phyloP scores from a whole-genome alignment of 495 filamentous ascomycete genomes.

The Bombardia bombarda region DNA sequence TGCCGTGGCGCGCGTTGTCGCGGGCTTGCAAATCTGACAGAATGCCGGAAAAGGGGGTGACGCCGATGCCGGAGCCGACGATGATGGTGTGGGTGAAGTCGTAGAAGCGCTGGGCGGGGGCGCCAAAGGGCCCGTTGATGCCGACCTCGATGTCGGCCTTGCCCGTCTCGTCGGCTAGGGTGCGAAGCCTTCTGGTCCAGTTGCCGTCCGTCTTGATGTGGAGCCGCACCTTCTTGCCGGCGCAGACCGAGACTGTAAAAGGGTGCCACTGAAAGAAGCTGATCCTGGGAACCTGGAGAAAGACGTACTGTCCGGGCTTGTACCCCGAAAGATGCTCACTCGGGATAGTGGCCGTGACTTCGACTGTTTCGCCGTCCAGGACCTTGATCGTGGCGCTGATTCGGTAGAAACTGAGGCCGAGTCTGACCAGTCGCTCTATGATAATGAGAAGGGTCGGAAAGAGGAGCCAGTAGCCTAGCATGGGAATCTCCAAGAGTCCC shows the following conservation, averaged over 20 bases:
- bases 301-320: slow-evolving; percentile 31
- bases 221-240: slow-evolving; percentile 28
- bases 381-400: slow-evolving; percentile 20
- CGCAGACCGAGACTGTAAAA: slow-evolving; percentile 12
- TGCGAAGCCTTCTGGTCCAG: slow-evolving; percentile 35
- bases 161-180: slow-evolving; percentile 29
- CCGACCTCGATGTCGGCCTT: slow-evolving; percentile 29
- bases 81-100: slow-evolving; percentile 29
- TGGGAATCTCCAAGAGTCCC: slow-evolving; percentile 25
- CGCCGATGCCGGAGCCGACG: slow-evolving; percentile 30
- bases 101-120: slow-evolving; percentile 29
- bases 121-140: slow-evolving; percentile 23
- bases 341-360: slow-evolving; percentile 22
- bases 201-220: slow-evolving; percentile 39
- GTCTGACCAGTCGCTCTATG: slow-evolving; percentile 17
- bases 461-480: slow-evolving; percentile 33
- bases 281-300: slow-evolving; percentile 27
- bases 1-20: slow-evolving; percentile 7
- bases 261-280: slow-evolving; percentile 32
- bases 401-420: slow-evolving; percentile 20
- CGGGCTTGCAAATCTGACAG: slow-evolving; percentile 25
- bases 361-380: slow-evolving; percentile 27
- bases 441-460: slow-evolving; percentile 27
- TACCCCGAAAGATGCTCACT: slow-evolving; percentile 24
- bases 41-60: slow-evolving; percentile 33